Evolutionary conservation across 768 basidiomycete species (phyloP).

Genomic region (Kwoniella pini): DNA sequence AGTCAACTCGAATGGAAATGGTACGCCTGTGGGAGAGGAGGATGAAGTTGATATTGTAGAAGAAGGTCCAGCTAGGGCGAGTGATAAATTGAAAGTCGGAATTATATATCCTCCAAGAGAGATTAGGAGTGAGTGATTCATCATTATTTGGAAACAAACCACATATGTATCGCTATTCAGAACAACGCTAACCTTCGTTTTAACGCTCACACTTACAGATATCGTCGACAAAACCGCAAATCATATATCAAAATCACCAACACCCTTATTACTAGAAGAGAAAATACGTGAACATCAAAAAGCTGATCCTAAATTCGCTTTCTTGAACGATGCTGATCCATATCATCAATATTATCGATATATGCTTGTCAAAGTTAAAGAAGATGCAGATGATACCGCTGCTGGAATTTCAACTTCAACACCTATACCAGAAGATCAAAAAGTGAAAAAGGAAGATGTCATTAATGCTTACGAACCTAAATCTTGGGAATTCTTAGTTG

Average conservation of each 20-base stretch:
- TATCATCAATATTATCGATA: constrained; percentile 98
- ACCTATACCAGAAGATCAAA: constrained; percentile 31
- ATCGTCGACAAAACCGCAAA: constrained; percentile 94
- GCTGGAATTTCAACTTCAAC: constrained; percentile 26
- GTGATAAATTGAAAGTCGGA: constrained; percentile 69
- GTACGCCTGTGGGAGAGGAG: constrained; percentile 38
- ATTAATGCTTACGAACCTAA: constrained; percentile 66
- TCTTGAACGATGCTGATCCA: constrained; percentile 93
- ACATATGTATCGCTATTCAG: neutral
- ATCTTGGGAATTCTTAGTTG: constrained; percentile 75
- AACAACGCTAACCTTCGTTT: constrained; percentile 19
- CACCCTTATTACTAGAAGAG: constrained; percentile 90
- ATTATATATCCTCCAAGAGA: constrained; percentile 95
- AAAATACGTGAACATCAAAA: constrained; percentile 96
- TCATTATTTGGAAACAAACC: neutral
- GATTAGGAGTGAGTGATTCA: constrained; percentile 72
- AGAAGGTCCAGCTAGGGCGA: constrained; percentile 46
- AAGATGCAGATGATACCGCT: constrained; percentile 51
- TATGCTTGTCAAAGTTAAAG: constrained; percentile 77
- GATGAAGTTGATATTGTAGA: constrained; percentile 59
- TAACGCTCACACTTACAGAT: constrained; percentile 57
- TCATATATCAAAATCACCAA: constrained; percentile 89
- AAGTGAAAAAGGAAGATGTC: constrained; percentile 56
- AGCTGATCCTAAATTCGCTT: constrained; percentile 96
- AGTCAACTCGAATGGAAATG: constrained; percentile 23